Percentiles rank a stretch among this genome's conserved stretches.
Conservation (phyloP, 768 basidiomycete genomes). For the Pleurotus ostreatus region DNA sequence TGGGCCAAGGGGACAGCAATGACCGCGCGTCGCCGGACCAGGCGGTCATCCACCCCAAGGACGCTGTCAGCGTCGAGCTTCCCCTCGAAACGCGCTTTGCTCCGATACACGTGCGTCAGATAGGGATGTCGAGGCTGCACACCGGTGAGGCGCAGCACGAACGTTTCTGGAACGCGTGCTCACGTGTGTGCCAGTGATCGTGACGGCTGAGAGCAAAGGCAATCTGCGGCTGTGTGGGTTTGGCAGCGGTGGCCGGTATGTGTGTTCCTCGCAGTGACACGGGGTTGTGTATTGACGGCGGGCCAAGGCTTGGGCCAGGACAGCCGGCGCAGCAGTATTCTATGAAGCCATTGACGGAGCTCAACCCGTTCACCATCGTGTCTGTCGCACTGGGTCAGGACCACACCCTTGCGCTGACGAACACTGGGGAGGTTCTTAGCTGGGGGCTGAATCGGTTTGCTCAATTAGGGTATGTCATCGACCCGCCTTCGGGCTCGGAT, state of each 20-base stretch:
- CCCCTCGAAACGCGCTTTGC: conserved; percentile 48
- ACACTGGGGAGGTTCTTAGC: conserved; percentile 75
- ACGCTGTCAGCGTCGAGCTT: conserved; percentile 19
- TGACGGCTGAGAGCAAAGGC: conserved; percentile 68
- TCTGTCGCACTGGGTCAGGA: conserved; percentile 88
- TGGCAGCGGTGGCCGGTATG: conserved; percentile 79
- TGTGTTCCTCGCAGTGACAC: conserved; percentile 1
- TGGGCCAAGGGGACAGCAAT: conserved; percentile 79
- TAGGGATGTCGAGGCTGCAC: conserved; percentile 86
- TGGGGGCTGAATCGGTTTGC: conserved; percentile 91
- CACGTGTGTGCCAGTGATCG: conserved; percentile 31
- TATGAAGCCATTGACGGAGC: conserved; percentile 55
- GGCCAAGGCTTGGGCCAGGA: conserved; percentile 60
- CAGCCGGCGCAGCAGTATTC: conserved; percentile 75
- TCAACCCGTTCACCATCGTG: conserved; percentile 47
- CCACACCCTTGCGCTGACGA: conserved; percentile 86
- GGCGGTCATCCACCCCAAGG: conserved; percentile 46
- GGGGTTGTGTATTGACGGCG: neutral
- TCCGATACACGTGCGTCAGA: conserved; percentile 56
- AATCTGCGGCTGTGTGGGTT: conserved; percentile 89
- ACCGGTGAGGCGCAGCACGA: conserved; percentile 47
- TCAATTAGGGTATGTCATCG: conserved; percentile 85
- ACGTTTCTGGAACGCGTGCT: neutral
- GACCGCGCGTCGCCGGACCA: conserved; percentile 81
- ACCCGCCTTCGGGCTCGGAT: conserved; percentile 31